Base-by-base conservation (phyloP, 2,329 filamentous ascomycete species). In the Arachnopeziza araneosa region DNA sequence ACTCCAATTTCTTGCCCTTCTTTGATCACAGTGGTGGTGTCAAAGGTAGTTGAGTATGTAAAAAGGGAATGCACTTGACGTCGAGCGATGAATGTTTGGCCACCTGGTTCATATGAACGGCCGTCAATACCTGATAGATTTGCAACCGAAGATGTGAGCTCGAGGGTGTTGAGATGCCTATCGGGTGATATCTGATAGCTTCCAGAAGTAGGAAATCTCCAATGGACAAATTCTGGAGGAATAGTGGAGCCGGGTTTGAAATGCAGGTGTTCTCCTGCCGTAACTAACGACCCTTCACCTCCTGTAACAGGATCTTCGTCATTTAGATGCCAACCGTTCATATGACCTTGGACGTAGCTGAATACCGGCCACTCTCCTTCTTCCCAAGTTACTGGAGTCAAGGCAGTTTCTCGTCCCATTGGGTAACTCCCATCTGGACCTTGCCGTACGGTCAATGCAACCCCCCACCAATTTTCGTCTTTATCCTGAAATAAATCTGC, bases 11-110 rank as follows among this genome's bases (percentile, higher is more conserved):
- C 82, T 60, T 81, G 77, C 1, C 76, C 75, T 0, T 68, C 52
- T 0, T 60, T 60, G 0, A 68, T 68, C 0, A 80, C 77, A 0
- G 66, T 58, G 8, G 74, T 70, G 0, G 84, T 55, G 58, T 80
- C 74, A 54, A 66, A 57, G 17, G 54, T 55, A 2, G 81, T 75
- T 52, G 72, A 75, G 67, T 76, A 85, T 0, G 73, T 77, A 68
- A 85, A 85, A 0, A 83, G 70, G 0, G 81, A 80, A 62, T 85
- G 78, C 5, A 79, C 79, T 67, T 86, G 83, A 1, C 82, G 75
- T 1, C 80, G 75, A 0, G 78, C 79, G 21, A 86, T 73, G 52
- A 86, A 83, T 0, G 81, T 76, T 68, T 82, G 79, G 4, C 63
- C 61, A 5, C 79, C 78, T 2, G 69, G 71, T 52, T 77, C 76